A percentile compares a stretch with the other conserved stretches of the same genome.
These are phyloP conservation scores for Fusarium chaquense DNA, from an alignment of 2,329 filamentous ascomycete species.

Conservation along the genomic window DNA sequence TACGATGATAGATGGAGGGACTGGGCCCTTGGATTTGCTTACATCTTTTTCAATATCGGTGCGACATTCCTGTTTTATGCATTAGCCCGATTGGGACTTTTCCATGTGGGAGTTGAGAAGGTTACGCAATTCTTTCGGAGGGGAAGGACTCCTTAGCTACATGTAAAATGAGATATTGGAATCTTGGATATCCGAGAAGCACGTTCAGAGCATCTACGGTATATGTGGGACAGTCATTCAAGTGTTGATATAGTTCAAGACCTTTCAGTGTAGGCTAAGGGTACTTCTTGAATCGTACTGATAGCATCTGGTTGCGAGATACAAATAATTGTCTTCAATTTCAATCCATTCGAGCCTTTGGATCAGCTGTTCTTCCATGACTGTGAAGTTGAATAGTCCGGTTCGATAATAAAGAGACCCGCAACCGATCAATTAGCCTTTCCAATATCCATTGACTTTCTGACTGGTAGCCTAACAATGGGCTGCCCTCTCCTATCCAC, in stretches of 20 bases:
- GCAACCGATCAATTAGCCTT: neutral
- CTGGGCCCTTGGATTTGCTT: constrained; percentile 6
- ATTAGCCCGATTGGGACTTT: neutral
- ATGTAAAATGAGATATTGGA: no score
- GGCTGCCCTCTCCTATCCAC: constrained; percentile 1
- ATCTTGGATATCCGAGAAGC: no score
- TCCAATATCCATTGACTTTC: constrained; percentile 2
- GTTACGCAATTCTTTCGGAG: neutral
- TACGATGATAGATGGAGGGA: constrained; percentile 7
- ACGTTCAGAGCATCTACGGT: no score
- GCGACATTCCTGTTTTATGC: neutral
- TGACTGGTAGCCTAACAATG: neutral
- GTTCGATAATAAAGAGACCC: neutral
- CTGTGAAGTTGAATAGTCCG: neutral
- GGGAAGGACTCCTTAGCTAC: neutral
- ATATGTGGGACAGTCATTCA: no score
- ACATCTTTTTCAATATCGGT: neutral
- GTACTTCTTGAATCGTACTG: no score
- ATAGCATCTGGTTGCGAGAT: no score
- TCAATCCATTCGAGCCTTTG: neutral
- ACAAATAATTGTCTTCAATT: neutral
- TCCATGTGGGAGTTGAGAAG: neutral
- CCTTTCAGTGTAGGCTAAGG: no score
- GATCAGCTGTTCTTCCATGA: neutral
- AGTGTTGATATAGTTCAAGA: no score